These are phyloP conservation scores for Mucor sp. DNA, from an alignment of 371 early-diverging fungal species.

Conservation along the genomic window DNA sequence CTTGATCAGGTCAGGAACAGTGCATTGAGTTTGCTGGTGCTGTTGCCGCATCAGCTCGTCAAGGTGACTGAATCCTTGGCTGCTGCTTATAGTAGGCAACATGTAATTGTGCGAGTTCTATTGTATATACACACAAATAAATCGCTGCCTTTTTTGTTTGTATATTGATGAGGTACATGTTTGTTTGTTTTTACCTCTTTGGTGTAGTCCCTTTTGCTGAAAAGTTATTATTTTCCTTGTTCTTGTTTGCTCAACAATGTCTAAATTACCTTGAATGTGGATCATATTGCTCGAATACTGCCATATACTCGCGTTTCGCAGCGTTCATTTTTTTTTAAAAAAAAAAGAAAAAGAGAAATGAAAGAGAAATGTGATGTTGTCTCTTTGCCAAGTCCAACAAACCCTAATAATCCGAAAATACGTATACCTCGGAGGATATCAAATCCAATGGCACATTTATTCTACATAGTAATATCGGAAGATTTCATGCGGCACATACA, in stretches of 20 bases:
- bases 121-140: conserved; percentile 54
- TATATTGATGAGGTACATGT: not conserved
- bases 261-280: not conserved
- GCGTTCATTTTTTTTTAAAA: not conserved
- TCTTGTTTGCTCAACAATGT: not conserved
- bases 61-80: conserved; percentile 14
- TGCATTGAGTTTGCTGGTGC: conserved; percentile 1
- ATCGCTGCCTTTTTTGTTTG: conserved; percentile 15
- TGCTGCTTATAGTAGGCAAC: conserved; percentile 2
- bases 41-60: conserved; percentile 23
- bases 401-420: not conserved
- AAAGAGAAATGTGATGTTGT: not conserved
- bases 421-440: not conserved
- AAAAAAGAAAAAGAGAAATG: not conserved
- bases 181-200: conserved; percentile 2
- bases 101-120: conserved; percentile 20
- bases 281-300: not conserved
- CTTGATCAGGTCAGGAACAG: not conserved
- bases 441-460: not conserved
- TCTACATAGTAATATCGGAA: conserved; percentile 1
- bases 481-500: conserved; percentile 23
- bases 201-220: not conserved
- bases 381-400: not conserved
- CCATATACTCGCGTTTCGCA: not conserved
- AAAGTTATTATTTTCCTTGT: not conserved